Conservation (phyloP, 345 rosid species). For the Barbarea vulgaris region DNA sequence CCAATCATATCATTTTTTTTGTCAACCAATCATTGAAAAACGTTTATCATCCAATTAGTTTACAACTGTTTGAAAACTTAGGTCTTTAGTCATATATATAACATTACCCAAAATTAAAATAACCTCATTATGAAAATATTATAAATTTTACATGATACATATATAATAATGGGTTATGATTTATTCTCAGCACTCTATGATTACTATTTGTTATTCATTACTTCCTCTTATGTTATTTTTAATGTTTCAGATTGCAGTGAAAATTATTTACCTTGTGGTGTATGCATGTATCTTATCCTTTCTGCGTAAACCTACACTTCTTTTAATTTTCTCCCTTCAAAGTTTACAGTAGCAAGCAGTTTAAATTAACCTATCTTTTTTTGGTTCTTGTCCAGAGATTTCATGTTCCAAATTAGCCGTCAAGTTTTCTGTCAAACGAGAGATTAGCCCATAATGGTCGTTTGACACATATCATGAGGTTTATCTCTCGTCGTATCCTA, state of each 20-base stretch:
- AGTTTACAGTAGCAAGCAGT: neutral
- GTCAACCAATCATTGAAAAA: no score
- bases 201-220: neutral
- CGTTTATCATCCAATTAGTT: no score
- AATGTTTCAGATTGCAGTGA: constrained; percentile 14
- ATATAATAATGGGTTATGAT: no score
- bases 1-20: neutral
- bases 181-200: neutral
- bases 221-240: neutral
- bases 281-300: constrained; percentile 2
- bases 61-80: no score
- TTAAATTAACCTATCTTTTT: neutral
- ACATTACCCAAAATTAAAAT: no score
- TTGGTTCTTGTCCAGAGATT: constrained; percentile 10
- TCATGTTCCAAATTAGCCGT: constrained; percentile 36
- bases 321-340: neutral
- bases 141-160: no score
- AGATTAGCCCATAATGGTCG: constrained; percentile 46
- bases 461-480: constrained; percentile 46
- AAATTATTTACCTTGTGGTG: constrained; percentile 14
- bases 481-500: constrained; percentile 50
- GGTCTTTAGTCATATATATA: no score
- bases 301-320: neutral
- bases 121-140: no score
- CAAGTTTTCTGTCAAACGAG: constrained; percentile 52